Percentiles rank a stretch among this genome's conserved stretches.
These are phyloP conservation scores for Pyrrhoderma noxium DNA, from an alignment of 1,284 basidiomycete genomes.

Conservation along the genomic window DNA sequence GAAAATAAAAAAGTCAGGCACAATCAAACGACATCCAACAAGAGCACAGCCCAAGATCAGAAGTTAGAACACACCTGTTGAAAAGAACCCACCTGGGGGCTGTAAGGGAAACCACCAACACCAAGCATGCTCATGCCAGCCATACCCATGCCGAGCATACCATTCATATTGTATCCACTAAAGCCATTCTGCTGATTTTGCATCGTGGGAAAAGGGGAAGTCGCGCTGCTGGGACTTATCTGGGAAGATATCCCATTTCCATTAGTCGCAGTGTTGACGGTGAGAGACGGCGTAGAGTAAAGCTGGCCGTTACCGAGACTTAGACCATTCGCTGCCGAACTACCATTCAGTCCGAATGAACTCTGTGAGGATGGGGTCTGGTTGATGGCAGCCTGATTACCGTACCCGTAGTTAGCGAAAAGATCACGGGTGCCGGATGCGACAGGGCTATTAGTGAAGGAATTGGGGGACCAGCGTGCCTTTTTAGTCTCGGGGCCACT, in stretches of 20 bases:
- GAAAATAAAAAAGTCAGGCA: slow-evolving; percentile 9
- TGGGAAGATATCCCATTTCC: slow-evolving; percentile 42
- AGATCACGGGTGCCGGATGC: slow-evolving; percentile 42
- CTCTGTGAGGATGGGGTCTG: slow-evolving; percentile 39
- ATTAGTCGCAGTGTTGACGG: slow-evolving; percentile 57
- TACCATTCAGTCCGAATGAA: slow-evolving; percentile 24
- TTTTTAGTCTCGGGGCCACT: slow-evolving; percentile 80
- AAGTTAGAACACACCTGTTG: slow-evolving; percentile 41
- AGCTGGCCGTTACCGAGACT: slow-evolving; percentile 34
- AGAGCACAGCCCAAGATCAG: background rate
- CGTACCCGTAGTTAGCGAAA: slow-evolving; percentile 80
- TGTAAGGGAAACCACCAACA: slow-evolving; percentile 56
- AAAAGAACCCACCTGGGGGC: slow-evolving; percentile 60
- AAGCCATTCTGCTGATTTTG: slow-evolving; percentile 39
- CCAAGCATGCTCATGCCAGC: slow-evolving; percentile 37
- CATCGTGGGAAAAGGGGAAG: slow-evolving; percentile 34
- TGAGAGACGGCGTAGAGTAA: slow-evolving; percentile 64
- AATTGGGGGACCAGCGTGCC: slow-evolving; percentile 75
- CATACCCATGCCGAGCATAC: slow-evolving; percentile 54
- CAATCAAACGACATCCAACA: slow-evolving; percentile 3
- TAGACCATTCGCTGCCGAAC: slow-evolving; percentile 16
- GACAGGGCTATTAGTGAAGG: slow-evolving; percentile 38
- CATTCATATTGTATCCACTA: slow-evolving; percentile 65
- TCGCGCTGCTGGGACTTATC: slow-evolving; percentile 57
- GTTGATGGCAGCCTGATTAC: slow-evolving; percentile 57